Base-by-base conservation (phyloP, 2,329 filamentous ascomycete species). In the Cadophora malorum region DNA sequence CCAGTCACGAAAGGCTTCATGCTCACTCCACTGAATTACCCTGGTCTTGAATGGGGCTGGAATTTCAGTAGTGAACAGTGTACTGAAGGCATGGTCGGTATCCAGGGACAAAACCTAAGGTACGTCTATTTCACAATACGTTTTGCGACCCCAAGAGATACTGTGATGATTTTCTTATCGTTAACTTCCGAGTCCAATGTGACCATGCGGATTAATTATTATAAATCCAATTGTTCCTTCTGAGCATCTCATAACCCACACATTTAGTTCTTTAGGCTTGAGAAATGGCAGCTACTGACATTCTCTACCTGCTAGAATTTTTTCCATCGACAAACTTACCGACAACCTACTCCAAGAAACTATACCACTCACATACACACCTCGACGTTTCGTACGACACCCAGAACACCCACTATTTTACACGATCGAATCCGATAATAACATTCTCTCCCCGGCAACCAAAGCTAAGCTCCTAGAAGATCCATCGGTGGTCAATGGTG, bases 1-100 rank as follows among this genome's bases (percentile, higher is more conserved):
- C 89, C 92, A 1, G 90, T 94, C 68, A 94, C 91, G 2, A 93
- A 92, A 76, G 90, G 90, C 47, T 97, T 97, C 76, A 93, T 96
- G 80, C 90, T 98, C 73, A 97, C 95, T 0, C 96, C 96, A 0
- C 82, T 99, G 35, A 93, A 92, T 78, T 97, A 97, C 76, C 89
- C 91, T 64, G 90, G 91, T 50, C 86, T 99, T 33, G 94, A 97
- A 79, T 97, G 93, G 84, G 94, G 92, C 3, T 97, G 94, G 91
- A 97, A 96, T 75, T 98, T 99, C 78, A 95, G 92, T 79, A 97
- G 94, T 77, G 93, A 97, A 78, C 92, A 97, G 79, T 97, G 94
- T 75, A 89, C 91, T 53, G 92, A 97, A 80, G 94, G 94, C 66
- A 95, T 97, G 84, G 95, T 97, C 64, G 94, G 94, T 69, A 95